Evolutionary conservation across 1,139 yeast genomes (phyloP), one percentile per base, ranked within the genome.

Genomic region (Scheffersomyces segobiensis): DNA sequence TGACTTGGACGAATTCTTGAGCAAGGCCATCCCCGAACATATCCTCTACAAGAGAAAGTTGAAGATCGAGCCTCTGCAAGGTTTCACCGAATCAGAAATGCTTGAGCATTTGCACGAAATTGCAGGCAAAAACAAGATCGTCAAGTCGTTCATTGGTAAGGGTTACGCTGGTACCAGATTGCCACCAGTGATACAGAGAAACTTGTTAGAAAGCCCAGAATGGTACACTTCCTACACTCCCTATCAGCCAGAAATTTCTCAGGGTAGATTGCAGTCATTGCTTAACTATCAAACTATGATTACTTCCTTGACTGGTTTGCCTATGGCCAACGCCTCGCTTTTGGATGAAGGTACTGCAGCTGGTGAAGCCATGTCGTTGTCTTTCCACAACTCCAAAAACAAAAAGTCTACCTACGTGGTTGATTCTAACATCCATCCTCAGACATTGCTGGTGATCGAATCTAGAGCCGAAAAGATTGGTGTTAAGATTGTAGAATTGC

Each of bases 181-280:
- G 52, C 99, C 99, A 0, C 90, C 97, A 3, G 98, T 93, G 51
- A 91, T 95, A 67, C 97, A 91, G 79, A 86, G 99, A 72, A 95
- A 95, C 71, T 76, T 95, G 60, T 80, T 95, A 61, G 99, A 95
- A 74, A 87, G 89, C 62, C 99, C 99, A 19, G 97, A 92, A 72
- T 95, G 99, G 99, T 95, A 95, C 79, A 95, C 99, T 48, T 91
- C 98, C 0, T 95, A 95, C 73, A 95, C 99, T 39, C 99, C 99
- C 47, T 95, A 95, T 73, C 99, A 95, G 77, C 98, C 99, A 1
- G 99, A 95, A 74, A 93, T 95, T 63, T 90, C 98, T 3, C 99
- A 95, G 75, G 99, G 99, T 57, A 87, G 99, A 69, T 83, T 95
- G 67, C 97, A 93, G 75, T 87, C 96, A 48, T 80, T 95, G 63